These are phyloP conservation scores for Podila horticola DNA, from an alignment of 192 early-diverging fungal species.

Conservation along the genomic window DNA sequence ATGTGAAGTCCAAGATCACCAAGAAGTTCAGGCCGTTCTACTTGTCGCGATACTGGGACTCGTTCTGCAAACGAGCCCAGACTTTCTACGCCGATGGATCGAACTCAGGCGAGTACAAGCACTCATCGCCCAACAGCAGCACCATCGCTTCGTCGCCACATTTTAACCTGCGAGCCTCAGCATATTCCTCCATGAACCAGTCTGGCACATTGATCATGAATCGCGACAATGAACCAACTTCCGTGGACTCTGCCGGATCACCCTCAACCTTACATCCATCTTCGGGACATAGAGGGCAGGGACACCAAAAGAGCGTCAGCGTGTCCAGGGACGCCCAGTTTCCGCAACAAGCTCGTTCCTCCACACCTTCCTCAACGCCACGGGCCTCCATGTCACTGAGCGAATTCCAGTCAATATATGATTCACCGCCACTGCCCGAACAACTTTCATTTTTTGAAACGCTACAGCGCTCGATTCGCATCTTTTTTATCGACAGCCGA, in stretches of 20 bases:
- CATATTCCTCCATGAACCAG: conserved; percentile 13
- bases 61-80: conserved; percentile 43
- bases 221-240: too few species aligned
- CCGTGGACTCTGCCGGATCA: too few species aligned
- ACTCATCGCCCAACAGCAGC: conserved; percentile 46
- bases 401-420: conserved; percentile 29
- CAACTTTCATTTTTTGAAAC: conserved; percentile 21
- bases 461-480: conserved; percentile 9
- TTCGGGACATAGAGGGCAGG: not conserved
- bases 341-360: not conserved
- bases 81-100: conserved; percentile 13
- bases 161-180: conserved; percentile 12
- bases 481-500: conserved; percentile 43
- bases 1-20: conserved; percentile 52
- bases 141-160: conserved; percentile 7
- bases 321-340: conserved; percentile 1
- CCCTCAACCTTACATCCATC: too few species aligned
- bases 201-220: not conserved
- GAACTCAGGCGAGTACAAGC: conserved; percentile 11
- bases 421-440: conserved; percentile 23
- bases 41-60: conserved; percentile 61
- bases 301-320: conserved; percentile 19
- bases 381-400: conserved; percentile 25
- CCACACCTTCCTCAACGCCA: conserved; percentile 11
- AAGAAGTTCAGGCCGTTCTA: conserved; percentile 52